These are phyloP conservation scores for Pichia eremophila DNA, from an alignment of 805 yeast genomes.

Conservation along the genomic window DNA sequence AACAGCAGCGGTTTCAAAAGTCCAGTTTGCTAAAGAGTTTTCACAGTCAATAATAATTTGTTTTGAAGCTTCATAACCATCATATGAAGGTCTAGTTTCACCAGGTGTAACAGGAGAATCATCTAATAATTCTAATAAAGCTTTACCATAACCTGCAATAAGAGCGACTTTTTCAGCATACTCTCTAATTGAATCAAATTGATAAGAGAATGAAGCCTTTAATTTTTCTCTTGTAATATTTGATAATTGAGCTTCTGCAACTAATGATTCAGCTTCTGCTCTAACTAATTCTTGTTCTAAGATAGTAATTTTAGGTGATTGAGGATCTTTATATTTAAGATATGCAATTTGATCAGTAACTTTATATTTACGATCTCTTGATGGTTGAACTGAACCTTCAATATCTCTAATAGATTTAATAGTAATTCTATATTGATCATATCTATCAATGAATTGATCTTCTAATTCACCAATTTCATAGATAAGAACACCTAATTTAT, in stretches of 20 bases:
- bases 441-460: constrained; percentile 77
- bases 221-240: constrained; percentile 83
- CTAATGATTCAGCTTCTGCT: constrained; percentile 86
- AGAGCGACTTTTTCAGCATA: constrained; percentile 78
- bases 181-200: constrained; percentile 78
- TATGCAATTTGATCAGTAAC: constrained; percentile 79
- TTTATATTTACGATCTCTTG: constrained; percentile 77
- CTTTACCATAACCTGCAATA: constrained; percentile 87
- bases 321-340: constrained; percentile 78
- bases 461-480: constrained; percentile 81
- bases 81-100: constrained; percentile 84
- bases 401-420: constrained; percentile 75
- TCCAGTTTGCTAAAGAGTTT: constrained; percentile 76
- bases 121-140: constrained; percentile 70
- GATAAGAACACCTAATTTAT: constrained; percentile 74
- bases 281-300: constrained; percentile 85
- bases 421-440: constrained; percentile 80
- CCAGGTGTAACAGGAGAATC: constrained; percentile 86
- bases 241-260: constrained; percentile 86
- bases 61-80: constrained; percentile 81
- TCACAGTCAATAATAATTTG: constrained; percentile 83
- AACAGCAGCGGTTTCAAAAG: constrained; percentile 72
- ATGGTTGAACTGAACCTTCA: constrained; percentile 81
- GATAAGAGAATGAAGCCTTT: constrained; percentile 75
- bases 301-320: constrained; percentile 69